phyloP scores from a whole-genome alignment of 192 early-diverging fungal genomes.

The Spizellomyces sp. region DNA sequence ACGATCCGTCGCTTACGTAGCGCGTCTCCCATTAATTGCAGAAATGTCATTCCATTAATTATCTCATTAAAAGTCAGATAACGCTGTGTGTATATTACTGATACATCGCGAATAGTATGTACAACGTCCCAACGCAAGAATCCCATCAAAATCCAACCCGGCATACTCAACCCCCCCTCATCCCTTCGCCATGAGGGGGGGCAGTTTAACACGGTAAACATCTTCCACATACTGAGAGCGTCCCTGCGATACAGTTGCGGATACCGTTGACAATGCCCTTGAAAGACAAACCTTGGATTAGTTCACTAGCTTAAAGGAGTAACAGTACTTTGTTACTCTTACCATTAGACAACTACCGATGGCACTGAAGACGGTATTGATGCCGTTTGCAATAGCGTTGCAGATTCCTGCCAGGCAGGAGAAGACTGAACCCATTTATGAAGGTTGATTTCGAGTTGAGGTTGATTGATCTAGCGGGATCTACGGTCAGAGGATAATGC shows the following conservation, averaged over 20 bases:
- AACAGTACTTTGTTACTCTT: neutral
- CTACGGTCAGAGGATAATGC: no score
- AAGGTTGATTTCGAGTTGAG: neutral
- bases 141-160: no score
- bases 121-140: no score
- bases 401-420: slow-evolving; percentile 31
- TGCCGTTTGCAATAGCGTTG: slow-evolving; percentile 28
- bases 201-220: neutral
- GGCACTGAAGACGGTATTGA: slow-evolving; percentile 14
- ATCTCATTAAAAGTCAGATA: no score
- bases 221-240: slow-evolving; percentile 16
- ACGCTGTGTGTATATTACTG: no score
- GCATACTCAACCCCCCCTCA: no score
- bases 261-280: slow-evolving; percentile 36
- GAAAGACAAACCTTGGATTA: neutral
- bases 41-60: no score
- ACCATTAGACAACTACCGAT: slow-evolving; percentile 28
- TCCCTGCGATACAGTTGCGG: slow-evolving; percentile 29
- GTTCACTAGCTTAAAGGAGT: neutral
- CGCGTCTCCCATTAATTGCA: no score
- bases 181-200: no score
- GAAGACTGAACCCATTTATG: slow-evolving; percentile 32
- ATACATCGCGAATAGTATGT: no score
- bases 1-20: no score
- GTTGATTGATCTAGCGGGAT: neutral